Conservation (phyloP, 371 early-diverging fungal species). For the Fennellomyces sp. region DNA sequence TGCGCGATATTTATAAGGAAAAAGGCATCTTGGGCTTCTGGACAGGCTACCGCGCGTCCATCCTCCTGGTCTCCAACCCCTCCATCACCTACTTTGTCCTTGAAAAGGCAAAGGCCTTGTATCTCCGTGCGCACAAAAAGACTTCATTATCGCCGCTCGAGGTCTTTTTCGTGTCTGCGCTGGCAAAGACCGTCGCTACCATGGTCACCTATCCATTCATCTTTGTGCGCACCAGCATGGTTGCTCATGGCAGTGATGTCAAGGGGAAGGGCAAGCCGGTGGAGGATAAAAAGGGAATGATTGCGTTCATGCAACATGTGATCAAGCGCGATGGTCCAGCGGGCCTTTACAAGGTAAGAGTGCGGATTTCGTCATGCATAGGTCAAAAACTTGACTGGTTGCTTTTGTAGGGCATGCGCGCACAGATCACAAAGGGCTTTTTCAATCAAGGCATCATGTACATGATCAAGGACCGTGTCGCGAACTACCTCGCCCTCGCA, state of each 20-base stretch:
- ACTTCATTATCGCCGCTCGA: conserved; percentile 43
- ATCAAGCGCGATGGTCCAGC: conserved; percentile 46
- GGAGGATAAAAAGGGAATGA: conserved; percentile 37
- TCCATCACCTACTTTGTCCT: conserved; percentile 67
- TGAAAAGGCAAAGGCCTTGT: conserved; percentile 52
- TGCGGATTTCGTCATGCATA: background rate
- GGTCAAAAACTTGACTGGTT: background rate
- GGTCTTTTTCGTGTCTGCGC: conserved; percentile 61
- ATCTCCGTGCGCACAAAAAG: conserved; percentile 31
- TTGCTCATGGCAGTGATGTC: conserved; percentile 15
- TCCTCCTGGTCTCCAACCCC: conserved; percentile 59
- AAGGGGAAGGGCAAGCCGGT: conserved; percentile 11
- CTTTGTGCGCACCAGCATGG: conserved; percentile 55
- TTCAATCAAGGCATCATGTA: conserved; percentile 68
- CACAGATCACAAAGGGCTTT: conserved; percentile 66
- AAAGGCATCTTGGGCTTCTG: conserved; percentile 61
- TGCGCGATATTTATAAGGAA: conserved; percentile 42
- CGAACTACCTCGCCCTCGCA: conserved; percentile 50
- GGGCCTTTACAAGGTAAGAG: conserved; percentile 53
- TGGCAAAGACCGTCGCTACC: conserved; percentile 59
- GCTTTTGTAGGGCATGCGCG: conserved; percentile 45
- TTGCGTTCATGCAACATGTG: conserved; percentile 42
- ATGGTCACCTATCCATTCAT: conserved; percentile 66
- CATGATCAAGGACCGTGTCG: conserved; percentile 68
- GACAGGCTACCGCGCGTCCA: conserved; percentile 66